phyloP scores from a whole-genome alignment of 73 alveolate genomes.

The Effrenium voratum region DNA sequence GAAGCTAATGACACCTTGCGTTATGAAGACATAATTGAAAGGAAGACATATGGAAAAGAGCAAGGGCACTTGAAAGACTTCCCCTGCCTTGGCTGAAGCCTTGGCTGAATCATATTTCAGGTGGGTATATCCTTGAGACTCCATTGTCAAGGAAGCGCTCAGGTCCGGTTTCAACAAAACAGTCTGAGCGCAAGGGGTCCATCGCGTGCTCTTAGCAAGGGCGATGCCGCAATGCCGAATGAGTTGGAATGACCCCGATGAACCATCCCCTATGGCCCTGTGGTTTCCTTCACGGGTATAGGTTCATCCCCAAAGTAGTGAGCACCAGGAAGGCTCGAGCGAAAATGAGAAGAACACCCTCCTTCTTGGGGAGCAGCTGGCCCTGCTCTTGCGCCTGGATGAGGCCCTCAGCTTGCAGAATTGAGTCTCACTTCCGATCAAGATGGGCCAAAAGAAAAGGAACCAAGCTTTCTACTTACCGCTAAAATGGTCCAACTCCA shows the following conservation, averaged over 20 bases:
- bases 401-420: neutral
- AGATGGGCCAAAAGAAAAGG: neutral
- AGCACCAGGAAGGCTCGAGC: too few relatives aligned
- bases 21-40: neutral
- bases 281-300: too few relatives aligned
- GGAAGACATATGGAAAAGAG: neutral
- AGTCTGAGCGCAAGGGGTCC: too few relatives aligned
- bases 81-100: neutral
- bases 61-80: neutral
- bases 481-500: neutral
- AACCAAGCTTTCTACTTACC: neutral
- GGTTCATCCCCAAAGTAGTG: too few relatives aligned
- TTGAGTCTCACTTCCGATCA: neutral
- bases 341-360: neutral
- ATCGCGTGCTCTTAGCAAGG: too few relatives aligned
- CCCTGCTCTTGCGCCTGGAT: conserved; percentile 70
- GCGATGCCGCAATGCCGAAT: too few relatives aligned
- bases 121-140: too few relatives aligned
- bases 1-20: neutral
- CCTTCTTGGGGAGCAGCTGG: conserved; percentile 88
- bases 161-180: too few relatives aligned
- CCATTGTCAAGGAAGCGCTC: too few relatives aligned
- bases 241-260: too few relatives aligned
- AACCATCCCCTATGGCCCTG: too few relatives aligned
- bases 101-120: too few relatives aligned